Percentiles rank a stretch among this genome's conserved stretches.
Conservation (phyloP, 179 eudicot genomes). For the Dionaea muscipula region DNA sequence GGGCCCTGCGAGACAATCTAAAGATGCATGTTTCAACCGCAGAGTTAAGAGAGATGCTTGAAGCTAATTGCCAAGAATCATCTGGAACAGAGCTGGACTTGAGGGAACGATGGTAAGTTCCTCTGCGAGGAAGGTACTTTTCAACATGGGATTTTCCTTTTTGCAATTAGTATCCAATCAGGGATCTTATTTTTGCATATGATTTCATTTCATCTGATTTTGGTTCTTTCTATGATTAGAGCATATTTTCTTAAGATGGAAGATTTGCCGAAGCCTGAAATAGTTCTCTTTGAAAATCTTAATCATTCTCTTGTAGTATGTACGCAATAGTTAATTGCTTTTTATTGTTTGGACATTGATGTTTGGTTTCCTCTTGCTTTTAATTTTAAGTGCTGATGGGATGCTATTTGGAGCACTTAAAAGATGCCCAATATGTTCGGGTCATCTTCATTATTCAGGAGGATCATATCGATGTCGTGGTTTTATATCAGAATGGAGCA, state of each 20-base stretch:
- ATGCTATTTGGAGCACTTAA: slow-evolving; percentile 84
- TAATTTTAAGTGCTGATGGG: slow-evolving; percentile 69
- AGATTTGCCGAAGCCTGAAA: not conserved
- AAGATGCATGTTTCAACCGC: slow-evolving; percentile 57
- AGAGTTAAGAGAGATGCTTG: slow-evolving; percentile 82
- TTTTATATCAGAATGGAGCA: slow-evolving; percentile 80
- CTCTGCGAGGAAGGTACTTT: not conserved
- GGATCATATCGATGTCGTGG: slow-evolving; percentile 75
- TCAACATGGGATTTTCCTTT: not conserved
- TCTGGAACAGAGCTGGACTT: slow-evolving; percentile 79
- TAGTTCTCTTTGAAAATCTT: not conserved
- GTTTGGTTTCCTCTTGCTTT: slow-evolving; percentile 6
- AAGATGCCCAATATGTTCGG: slow-evolving; percentile 64
- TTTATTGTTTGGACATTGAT: not conserved
- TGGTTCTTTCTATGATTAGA: not conserved
- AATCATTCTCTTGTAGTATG: not conserved
- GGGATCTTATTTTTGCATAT: not conserved
- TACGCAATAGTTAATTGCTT: not conserved
- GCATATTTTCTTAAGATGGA: not conserved
- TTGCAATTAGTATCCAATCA: not conserved
- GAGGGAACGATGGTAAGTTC: slow-evolving; percentile 72
- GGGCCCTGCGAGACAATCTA: slow-evolving; percentile 83
- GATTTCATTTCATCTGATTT: not conserved
- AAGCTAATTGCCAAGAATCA: slow-evolving; percentile 61
- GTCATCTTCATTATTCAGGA: slow-evolving; percentile 56